Conservation (phyloP, 441 rosid species). For the Bocquillonia castaneifolia region DNA sequence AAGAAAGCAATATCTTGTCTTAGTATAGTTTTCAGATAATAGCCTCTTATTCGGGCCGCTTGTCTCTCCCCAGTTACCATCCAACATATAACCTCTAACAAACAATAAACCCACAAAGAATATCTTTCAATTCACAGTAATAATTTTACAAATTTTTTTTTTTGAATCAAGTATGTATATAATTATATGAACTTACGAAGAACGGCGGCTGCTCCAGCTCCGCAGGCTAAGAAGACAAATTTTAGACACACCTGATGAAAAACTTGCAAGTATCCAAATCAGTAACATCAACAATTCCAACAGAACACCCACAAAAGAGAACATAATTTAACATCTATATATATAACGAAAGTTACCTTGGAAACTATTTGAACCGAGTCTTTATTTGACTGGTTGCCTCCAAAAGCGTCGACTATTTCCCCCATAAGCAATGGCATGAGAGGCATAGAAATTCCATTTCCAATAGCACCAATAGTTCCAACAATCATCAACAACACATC, state of each 20-base stretch:
- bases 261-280: background rate
- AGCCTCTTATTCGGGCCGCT: constrained; percentile 62
- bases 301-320: constrained; percentile 26
- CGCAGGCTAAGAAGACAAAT: constrained; percentile 60
- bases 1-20: constrained; percentile 36
- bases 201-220: constrained; percentile 54
- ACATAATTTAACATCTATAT: background rate
- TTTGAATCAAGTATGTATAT: background rate
- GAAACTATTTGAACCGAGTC: constrained; percentile 40
- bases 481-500: constrained; percentile 51
- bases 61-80: constrained; percentile 93
- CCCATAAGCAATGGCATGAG: constrained; percentile 58
- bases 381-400: constrained; percentile 38
- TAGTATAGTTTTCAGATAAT: constrained; percentile 57
- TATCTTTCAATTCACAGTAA: background rate
- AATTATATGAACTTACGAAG: constrained; percentile 57
- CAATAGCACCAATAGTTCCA: constrained; percentile 56
- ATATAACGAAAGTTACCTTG: constrained; percentile 30
- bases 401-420: constrained; percentile 48
- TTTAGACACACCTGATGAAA: constrained; percentile 54
- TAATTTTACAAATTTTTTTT: background rate
- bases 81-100: constrained; percentile 81
- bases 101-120: constrained; percentile 1
- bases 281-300: constrained; percentile 47
- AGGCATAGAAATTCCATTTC: constrained; percentile 53